Conservation (phyloP, 352 stramenopile genomes). For the Hyphochytrium catenoides region DNA sequence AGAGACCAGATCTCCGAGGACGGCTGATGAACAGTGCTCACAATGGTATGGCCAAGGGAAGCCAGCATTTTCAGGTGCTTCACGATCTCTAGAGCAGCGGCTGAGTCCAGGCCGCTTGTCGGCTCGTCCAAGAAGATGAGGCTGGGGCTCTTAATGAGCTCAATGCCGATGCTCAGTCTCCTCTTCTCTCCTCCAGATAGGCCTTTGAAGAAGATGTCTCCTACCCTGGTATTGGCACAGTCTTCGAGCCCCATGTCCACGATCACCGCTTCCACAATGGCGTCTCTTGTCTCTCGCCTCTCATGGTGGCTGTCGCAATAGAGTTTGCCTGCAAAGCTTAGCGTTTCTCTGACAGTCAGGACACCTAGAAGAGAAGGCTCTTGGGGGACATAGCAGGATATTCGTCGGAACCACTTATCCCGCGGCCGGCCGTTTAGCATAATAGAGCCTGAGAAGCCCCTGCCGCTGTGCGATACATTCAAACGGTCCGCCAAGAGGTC, state of each 20-base stretch:
- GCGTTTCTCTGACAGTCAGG: conserved; percentile 33
- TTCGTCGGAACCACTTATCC: conserved; percentile 16
- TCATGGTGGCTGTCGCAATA: too few species aligned
- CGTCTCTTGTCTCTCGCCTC: too few species aligned
- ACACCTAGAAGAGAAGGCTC: conserved; percentile 30
- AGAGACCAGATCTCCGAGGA: conserved; percentile 26
- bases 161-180: conserved; percentile 73
- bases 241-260: too few species aligned
- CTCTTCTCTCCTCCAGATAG: conserved; percentile 77
- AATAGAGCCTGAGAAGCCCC: conserved; percentile 15
- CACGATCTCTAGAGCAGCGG: conserved; percentile 65
- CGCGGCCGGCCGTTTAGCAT: conserved; percentile 20
- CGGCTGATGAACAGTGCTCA: conserved; percentile 68
- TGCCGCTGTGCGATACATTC: conserved; percentile 5
- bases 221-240: conserved; percentile 31
- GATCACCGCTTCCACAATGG: too few species aligned
- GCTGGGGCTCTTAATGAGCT: conserved; percentile 58
- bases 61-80: conserved; percentile 61
- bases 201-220: conserved; percentile 34
- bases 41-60: conserved; percentile 37
- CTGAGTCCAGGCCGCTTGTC: conserved; percentile 72
- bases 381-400: conserved; percentile 34
- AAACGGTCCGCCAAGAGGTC: conserved; percentile 31
- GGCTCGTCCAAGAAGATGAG: conserved; percentile 69
- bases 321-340: conserved; percentile 29